Evolutionary conservation across 306 rosid species (phyloP), one percentile per base, ranked within the genome.

Genomic region (Quercus dentata): DNA sequence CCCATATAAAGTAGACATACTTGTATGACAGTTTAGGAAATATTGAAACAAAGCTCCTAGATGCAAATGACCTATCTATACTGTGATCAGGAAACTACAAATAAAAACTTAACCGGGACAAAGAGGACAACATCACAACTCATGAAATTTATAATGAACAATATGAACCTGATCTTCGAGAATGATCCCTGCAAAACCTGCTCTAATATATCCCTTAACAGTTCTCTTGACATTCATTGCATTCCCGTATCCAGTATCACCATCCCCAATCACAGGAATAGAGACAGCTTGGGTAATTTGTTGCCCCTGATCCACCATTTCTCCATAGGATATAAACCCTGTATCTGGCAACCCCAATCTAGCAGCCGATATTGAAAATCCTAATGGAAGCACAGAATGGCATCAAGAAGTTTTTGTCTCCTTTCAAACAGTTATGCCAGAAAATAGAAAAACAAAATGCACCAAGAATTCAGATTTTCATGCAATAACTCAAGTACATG

Each of bases 171-270:
- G 98, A 83, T 91, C 97, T 90, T 92, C 98, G 15, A 92, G 91
- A 73, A 94, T 44, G 56, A 94, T 90, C 80, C 98, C 97, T 0
- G 97, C 92, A 59, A 94, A 91, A 58, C 98, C 97, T 25, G 97
- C 97, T 73, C 73, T 67, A 46, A 94, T 88, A 21, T 86, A 94
- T 54, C 97, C 94, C 88, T 88, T 91, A 51, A 92, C 88, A 28
- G 97, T 94, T 78, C 98, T 85, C 84, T 94, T 94, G 62, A 92
- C 92, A 88, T 92, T 94, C 92, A 94, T 78, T 30, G 94, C 94
- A 80, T 94, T 91, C 5, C 98, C 97, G 52, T 90, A 94, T 27
- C 98, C 98, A 75, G 90, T 88, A 81, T 94, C 98, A 3, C 89
- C 98, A 85, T 94, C 98, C 33, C 90, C 97, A 30, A 94, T 89